Percentiles rank a stretch among this genome's conserved stretches.
phyloP scores from a whole-genome alignment of 2,329 filamentous ascomycete genomes.

The Aspergillus tubingensis region DNA sequence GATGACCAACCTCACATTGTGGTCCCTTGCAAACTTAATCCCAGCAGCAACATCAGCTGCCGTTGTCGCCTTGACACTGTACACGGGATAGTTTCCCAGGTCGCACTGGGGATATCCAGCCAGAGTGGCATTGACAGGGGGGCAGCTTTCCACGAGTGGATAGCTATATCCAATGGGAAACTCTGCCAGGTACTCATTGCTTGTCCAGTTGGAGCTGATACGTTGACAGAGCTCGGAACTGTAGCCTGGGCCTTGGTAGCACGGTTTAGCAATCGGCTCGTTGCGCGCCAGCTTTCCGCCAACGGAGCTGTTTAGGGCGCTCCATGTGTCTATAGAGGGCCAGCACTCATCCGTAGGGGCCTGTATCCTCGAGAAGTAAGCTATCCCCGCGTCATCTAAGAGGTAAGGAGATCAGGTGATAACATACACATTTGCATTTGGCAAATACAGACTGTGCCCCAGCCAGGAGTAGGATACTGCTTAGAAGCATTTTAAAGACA shows the following conservation, averaged over 20 bases:
- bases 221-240: slow-evolving; percentile 44
- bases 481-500: not conserved
- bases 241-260: slow-evolving; percentile 46
- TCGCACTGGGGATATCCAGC: slow-evolving; percentile 15
- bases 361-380: not conserved
- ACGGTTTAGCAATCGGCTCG: slow-evolving; percentile 52
- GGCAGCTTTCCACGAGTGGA: slow-evolving; percentile 38
- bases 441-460: slow-evolving; percentile 4
- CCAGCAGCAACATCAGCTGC: slow-evolving; percentile 26
- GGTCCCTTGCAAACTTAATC: slow-evolving; percentile 46
- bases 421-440: slow-evolving; percentile 13
- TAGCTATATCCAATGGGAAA: slow-evolving; percentile 33
- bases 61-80: slow-evolving; percentile 27
- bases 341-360: slow-evolving; percentile 38
- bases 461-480: slow-evolving; percentile 3
- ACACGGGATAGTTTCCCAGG: slow-evolving; percentile 8
- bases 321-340: slow-evolving; percentile 51
- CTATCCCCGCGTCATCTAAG: no score
- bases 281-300: slow-evolving; percentile 52
- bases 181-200: slow-evolving; percentile 22
- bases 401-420: not conserved
- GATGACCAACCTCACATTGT: slow-evolving; percentile 55
- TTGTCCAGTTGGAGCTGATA: slow-evolving; percentile 45
- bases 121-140: slow-evolving; percentile 35
- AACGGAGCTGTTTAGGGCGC: slow-evolving; percentile 51